A percentile compares a stretch with the other conserved stretches of the same genome.
These are phyloP conservation scores for Apodospora peruviana DNA, from an alignment of 495 filamentous ascomycete genomes.

Conservation along the genomic window DNA sequence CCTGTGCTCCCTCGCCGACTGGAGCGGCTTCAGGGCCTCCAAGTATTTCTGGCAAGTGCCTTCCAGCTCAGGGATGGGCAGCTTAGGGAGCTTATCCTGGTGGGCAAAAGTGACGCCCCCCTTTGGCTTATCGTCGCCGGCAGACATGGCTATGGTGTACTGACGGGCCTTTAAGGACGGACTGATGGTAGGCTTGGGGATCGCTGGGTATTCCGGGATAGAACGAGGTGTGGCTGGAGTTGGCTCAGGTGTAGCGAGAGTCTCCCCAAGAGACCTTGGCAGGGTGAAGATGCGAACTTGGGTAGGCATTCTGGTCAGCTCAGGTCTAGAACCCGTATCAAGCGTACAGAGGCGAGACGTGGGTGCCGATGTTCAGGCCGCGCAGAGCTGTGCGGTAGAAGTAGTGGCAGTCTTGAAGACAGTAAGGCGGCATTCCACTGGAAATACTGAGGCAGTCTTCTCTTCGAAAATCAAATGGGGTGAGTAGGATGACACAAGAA, in stretches of 20 bases:
- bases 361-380: slow-evolving; percentile 72
- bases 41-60: slow-evolving; percentile 75
- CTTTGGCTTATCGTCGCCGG: slow-evolving; percentile 35
- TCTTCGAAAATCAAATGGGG: neutral
- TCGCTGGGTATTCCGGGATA: slow-evolving; percentile 21
- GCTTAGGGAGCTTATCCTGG: slow-evolving; percentile 83
- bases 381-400: slow-evolving; percentile 84
- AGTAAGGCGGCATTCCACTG: slow-evolving; percentile 73
- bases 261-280: slow-evolving; percentile 67
- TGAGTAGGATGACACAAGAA: neutral
- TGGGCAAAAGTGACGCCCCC: slow-evolving; percentile 79
- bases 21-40: slow-evolving; percentile 73
- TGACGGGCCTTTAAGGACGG: slow-evolving; percentile 21
- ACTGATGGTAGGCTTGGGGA: slow-evolving; percentile 23
- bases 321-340: slow-evolving; percentile 34
- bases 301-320: slow-evolving; percentile 44
- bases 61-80: slow-evolving; percentile 92
- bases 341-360: slow-evolving; percentile 66
- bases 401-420: slow-evolving; percentile 82
- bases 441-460: slow-evolving; percentile 14
- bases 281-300: slow-evolving; percentile 58
- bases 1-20: slow-evolving; percentile 72
- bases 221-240: slow-evolving; percentile 24
- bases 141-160: slow-evolving; percentile 31
- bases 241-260: slow-evolving; percentile 40